Evolutionary conservation across 2,329 filamentous ascomycete species (phyloP).

Genomic region (Ophiocordyceps camponoti-rufipedis): DNA sequence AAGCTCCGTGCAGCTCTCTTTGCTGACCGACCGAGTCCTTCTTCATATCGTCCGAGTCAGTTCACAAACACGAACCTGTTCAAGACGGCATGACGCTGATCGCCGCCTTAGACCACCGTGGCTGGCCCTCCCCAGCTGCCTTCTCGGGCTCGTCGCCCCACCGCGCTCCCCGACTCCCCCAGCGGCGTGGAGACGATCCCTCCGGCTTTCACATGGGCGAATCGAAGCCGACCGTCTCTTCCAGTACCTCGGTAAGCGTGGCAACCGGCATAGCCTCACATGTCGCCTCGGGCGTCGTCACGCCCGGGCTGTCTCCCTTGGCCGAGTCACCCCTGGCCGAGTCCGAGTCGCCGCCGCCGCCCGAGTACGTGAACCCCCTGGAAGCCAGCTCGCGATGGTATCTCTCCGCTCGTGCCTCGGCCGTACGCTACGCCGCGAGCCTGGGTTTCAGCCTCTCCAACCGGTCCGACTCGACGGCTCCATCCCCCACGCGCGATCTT

Average conservation of each 20-base stretch:
- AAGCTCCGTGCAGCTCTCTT: too few species aligned
- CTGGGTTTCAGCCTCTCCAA: constrained; percentile 24
- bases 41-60: too few species aligned
- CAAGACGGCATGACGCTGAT: too few species aligned
- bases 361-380: constrained; percentile 24
- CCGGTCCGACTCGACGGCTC: constrained; percentile 20
- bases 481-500: constrained; percentile 18
- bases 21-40: too few species aligned
- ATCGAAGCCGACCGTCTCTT: constrained; percentile 3
- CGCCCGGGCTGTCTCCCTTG: constrained; percentile 4
- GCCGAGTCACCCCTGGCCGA: not conserved
- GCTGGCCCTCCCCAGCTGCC: too few species aligned
- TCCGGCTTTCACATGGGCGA: constrained; percentile 3
- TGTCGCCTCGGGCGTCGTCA: constrained; percentile 9
- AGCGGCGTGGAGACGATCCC: not conserved
- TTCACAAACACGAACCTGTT: too few species aligned
- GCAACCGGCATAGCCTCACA: constrained; percentile 1
- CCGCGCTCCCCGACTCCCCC: not conserved
- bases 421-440: constrained; percentile 24
- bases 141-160: too few species aligned
- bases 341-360: constrained; percentile 12
- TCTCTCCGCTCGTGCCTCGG: constrained; percentile 21
- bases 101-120: too few species aligned
- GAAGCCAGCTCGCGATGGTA: constrained; percentile 24
- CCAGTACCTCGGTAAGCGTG: not conserved